Base-by-base conservation (phyloP, 2,329 filamentous ascomycete genomes). In the Fusarium sp. region DNA sequence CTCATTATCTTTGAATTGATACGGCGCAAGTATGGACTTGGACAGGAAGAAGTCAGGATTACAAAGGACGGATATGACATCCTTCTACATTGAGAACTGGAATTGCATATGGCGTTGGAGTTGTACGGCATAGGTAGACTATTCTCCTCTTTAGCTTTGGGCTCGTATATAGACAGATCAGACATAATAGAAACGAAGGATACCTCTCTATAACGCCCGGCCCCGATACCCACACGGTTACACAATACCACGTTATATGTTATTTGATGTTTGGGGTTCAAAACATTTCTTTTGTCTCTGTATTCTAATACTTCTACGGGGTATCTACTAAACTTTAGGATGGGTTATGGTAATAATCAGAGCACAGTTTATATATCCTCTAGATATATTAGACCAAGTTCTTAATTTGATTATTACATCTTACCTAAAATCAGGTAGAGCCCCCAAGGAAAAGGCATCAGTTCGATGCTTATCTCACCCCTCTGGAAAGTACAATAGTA, bases 1-100 rank as follows among this genome's bases (percentile, higher is more conserved):
- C 76, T 94, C 62, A 92, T 94, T 70, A 92, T 93, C 21, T 94
- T 94, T 76, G 92, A 94, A 79, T 76, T 94, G 44, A 88, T 94
- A 38, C 83, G 92, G 58, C 83, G 91, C 36, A 93, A 92, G 79
- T 94, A 93, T 71, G 90, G 89, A 3, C 83, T 87, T 60, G 84
- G 86, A 3, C 83, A 84, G 19, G 89, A 91, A 50, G 85, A 86
- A 72, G 89, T 89, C 66, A 84, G 84, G 70, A 93, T 92, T 54
- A 86, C 84, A 49, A 88, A 88, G 76, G 90, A 92, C 67, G 90
- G 90, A 2, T 92, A 92, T 71, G 89, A 93, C 72, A 93, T 94
- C 72, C 73, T 93, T 66, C 81, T 94, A 17, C 69, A 76, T 51
- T 80, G 57, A 67, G 21, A 44, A 36, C 10, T 43, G 11, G 19